phyloP scores from a whole-genome alignment of 75 land plant species.

The Azolla pinnata region DNA sequence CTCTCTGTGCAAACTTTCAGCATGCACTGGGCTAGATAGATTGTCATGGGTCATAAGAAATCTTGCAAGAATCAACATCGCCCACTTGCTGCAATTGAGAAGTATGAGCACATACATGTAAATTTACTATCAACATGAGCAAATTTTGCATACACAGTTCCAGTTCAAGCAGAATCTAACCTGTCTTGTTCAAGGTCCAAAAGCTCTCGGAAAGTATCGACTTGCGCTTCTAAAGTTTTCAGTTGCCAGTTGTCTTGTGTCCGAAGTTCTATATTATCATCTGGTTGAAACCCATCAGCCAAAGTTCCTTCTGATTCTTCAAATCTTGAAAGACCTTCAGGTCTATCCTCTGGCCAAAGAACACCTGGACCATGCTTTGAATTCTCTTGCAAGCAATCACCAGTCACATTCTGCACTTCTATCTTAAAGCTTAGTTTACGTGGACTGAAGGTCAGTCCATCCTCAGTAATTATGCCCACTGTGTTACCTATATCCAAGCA shows the following conservation, averaged over 20 bases:
- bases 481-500: constrained; percentile 29
- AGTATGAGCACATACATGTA: not conserved
- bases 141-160: not conserved
- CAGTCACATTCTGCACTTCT: constrained; percentile 5
- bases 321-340: not conserved
- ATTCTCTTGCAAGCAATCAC: not conserved
- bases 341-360: constrained; percentile 25
- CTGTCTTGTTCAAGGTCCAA: constrained; percentile 48
- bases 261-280: not conserved
- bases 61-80: constrained; percentile 69
- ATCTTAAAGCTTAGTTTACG: constrained; percentile 32
- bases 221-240: constrained; percentile 46
- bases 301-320: not conserved
- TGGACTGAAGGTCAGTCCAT: constrained; percentile 15
- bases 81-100: constrained; percentile 69
- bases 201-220: constrained; percentile 48
- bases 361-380: constrained; percentile 9
- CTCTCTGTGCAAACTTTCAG: constrained; percentile 24
- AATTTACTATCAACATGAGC: not conserved
- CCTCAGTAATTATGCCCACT: constrained; percentile 41
- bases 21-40: constrained; percentile 6
- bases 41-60: constrained; percentile 50
- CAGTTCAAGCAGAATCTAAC: constrained; percentile 24
- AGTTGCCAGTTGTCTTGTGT: constrained; percentile 28
- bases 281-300: constrained; percentile 13